These are phyloP conservation scores for Gentiana dahurica DNA, from an alignment of 257 asterid genomes.

Conservation along the genomic window DNA sequence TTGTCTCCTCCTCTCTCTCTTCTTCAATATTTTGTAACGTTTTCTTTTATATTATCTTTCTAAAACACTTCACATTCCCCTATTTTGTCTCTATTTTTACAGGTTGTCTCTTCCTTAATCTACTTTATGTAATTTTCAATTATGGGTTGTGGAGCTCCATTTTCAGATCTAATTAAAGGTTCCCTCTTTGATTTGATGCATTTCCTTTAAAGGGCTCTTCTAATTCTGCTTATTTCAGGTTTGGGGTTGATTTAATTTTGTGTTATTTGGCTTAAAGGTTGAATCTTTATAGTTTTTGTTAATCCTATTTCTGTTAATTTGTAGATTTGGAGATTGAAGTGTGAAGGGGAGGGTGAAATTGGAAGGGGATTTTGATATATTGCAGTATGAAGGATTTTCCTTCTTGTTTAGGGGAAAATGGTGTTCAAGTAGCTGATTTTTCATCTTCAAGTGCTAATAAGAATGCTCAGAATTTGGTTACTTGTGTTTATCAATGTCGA, in stretches of 20 bases:
- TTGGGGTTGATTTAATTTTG: too few relatives aligned
- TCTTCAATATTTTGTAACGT: slow-evolving; percentile 2
- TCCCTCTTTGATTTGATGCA: slow-evolving; percentile 9
- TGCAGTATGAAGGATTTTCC: slow-evolving; percentile 37
- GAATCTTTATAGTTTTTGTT: not conserved
- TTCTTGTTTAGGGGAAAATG: slow-evolving; percentile 49
- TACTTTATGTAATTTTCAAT: slow-evolving; percentile 13
- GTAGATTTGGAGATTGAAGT: slow-evolving; percentile 9
- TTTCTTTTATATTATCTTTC: slow-evolving; percentile 15
- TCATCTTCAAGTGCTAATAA: slow-evolving; percentile 30
- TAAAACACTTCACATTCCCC: slow-evolving; percentile 20
- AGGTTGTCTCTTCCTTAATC: slow-evolving; percentile 15
- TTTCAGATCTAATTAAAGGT: slow-evolving; percentile 21
- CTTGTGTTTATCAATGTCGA: slow-evolving; percentile 30
- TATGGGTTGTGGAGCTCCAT: slow-evolving; percentile 24
- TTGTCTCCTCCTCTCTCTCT: slow-evolving; percentile 33
- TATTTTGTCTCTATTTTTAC: slow-evolving; percentile 28
- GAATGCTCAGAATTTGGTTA: slow-evolving; percentile 34
- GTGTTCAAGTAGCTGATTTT: slow-evolving; percentile 46
- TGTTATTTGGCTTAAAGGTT: too few relatives aligned
- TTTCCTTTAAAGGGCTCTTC: slow-evolving; percentile 15
- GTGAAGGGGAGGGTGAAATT: not conserved
- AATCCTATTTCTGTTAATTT: slow-evolving; percentile 3
- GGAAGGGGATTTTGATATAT: slow-evolving; percentile 1
- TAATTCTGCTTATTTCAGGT: not conserved